Evolutionary conservation across 805 yeast genomes (phyloP), one percentile per base, ranked within the genome.

Genomic region (Saccharomycopsis oosterbeekiorum): DNA sequence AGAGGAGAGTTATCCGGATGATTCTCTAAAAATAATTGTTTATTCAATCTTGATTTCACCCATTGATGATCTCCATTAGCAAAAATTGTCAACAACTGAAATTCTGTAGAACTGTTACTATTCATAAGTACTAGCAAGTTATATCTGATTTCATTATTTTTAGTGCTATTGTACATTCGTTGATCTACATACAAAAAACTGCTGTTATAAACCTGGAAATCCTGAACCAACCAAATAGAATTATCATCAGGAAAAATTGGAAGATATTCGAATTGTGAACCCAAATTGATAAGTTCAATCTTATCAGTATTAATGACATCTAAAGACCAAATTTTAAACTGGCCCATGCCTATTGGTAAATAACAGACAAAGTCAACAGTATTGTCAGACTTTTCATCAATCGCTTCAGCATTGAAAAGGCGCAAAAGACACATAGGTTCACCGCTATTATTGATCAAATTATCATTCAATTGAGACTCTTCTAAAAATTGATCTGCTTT

Each of bases 91-190:
- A 76, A 64, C 14, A 71, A 66, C 61, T 77, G 76, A n/a, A 81
- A 65, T 50, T 77, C 71, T 14, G 84, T 79, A 1, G 81, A 76
- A 1, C 81, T 77, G 64, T 85, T 85, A 65, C 88, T 82, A 67
- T 85, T 86, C 88, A 89, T 84, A 40, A 85, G 71, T 0, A 77
- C 74, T 69, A 77, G 72, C 2, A 80, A 64, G 53, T 73, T 72
- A 42, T 65, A 60, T 3, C 61, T 56, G 14, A 29, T 47, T 9
- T 57, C 53, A 1, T 61, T 58, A 6, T 55, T 54, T 1, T 60
- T n/a, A 8, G 60, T 60, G 1, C 41, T 40, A 34, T 15, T 26
- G 34, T 55, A 58, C 54, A 51, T 54, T 19, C 29, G n/a, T 14
- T 55, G 37, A 47, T 61, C 41, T 6, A 59, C 51, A 21, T 41